Conservation (phyloP, 1,139 yeast species). For the Saccharomyces hybrid region DNA sequence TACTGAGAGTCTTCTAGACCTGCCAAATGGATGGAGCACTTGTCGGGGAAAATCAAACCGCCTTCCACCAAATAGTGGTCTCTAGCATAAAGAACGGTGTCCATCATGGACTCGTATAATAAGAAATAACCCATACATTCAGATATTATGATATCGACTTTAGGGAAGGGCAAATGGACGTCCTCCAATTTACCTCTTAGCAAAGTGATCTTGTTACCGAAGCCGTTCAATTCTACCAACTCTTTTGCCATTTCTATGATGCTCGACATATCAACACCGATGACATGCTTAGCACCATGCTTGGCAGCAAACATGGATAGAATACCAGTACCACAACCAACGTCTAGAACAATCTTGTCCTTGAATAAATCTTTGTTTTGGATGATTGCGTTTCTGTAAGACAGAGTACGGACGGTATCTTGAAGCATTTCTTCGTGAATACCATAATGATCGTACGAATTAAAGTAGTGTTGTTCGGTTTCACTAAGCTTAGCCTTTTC, state of each 20-base stretch:
- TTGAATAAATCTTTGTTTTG: conserved; percentile 85
- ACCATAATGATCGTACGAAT: conserved; percentile 93
- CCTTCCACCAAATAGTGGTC: conserved; percentile 81
- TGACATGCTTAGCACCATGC: conserved; percentile 95
- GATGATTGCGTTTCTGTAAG: conserved; percentile 88
- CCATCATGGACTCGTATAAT: conserved; percentile 95
- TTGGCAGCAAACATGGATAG: conserved; percentile 95
- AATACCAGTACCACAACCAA: conserved; percentile 98
- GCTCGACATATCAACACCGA: conserved; percentile 95
- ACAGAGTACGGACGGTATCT: conserved; percentile 85
- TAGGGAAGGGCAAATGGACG: conserved; percentile 64
- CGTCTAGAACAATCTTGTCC: conserved; percentile 93
- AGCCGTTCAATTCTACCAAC: conserved; percentile 78
- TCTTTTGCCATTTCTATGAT: conserved; percentile 91
- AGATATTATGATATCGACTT: conserved; percentile 90
- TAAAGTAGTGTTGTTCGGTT: conserved; percentile 86
- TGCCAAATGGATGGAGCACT: conserved; percentile 83
- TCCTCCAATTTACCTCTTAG: conserved; percentile 94
- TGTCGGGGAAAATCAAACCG: conserved; percentile 93
- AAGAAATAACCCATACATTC: conserved; percentile 99
- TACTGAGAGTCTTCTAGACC: conserved; percentile 93
- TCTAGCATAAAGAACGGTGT: conserved; percentile 90
- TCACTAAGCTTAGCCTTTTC: conserved; percentile 43
- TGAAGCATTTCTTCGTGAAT: conserved; percentile 99
- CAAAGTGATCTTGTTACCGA: conserved; percentile 78